Conservation (phyloP, 2,329 filamentous ascomycete species). For the Chrysoporthe cubensis region DNA sequence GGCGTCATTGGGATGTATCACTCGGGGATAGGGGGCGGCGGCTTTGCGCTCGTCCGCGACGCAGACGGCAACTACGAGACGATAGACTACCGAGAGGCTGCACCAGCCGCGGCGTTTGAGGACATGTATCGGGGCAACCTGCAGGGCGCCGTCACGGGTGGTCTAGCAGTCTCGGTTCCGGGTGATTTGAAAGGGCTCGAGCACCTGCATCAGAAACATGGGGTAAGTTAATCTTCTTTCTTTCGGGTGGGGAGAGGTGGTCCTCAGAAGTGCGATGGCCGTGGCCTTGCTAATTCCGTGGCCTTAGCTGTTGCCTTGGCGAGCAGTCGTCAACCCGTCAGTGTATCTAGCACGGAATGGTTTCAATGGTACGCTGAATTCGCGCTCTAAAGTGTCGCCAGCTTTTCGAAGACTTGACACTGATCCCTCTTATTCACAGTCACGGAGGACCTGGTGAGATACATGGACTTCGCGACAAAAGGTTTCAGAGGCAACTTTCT, state of each 20-base stretch:
- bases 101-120: slow-evolving; percentile 77
- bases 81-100: slow-evolving; percentile 88
- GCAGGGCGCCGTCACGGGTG: slow-evolving; percentile 69
- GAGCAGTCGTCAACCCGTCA: slow-evolving; percentile 72
- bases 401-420: neutral
- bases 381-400: neutral
- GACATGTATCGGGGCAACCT: slow-evolving; percentile 83
- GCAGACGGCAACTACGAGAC: slow-evolving; percentile 78
- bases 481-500: slow-evolving; percentile 62
- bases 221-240: slow-evolving; percentile 44
- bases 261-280: neutral
- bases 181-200: slow-evolving; percentile 79
- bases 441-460: slow-evolving; percentile 72
- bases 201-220: slow-evolving; percentile 75
- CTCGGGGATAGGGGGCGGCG: slow-evolving; percentile 84
- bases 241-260: too few relatives aligned
- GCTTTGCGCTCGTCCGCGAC: slow-evolving; percentile 82
- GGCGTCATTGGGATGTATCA: slow-evolving; percentile 79
- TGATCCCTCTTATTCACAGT: slow-evolving; percentile 48
- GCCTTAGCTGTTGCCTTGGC: slow-evolving; percentile 64
- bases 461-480: slow-evolving; percentile 62
- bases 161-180: slow-evolving; percentile 72
- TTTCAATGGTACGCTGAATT: slow-evolving; percentile 53
- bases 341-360: slow-evolving; percentile 74
- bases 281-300: neutral